Base-by-base conservation (phyloP, 129 eudicot genomes). In the Chrysanthemum seticuspe region DNA sequence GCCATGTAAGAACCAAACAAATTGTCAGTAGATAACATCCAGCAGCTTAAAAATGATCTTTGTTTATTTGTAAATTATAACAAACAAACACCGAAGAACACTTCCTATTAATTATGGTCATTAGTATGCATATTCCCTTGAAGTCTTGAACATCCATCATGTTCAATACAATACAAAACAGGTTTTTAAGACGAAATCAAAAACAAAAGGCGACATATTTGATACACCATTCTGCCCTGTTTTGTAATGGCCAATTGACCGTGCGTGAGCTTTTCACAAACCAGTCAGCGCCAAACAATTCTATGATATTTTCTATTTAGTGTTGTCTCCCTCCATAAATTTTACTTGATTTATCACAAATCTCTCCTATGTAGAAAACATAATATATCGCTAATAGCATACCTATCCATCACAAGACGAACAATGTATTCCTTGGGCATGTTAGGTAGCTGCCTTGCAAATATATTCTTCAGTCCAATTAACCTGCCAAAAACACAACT, bases 401-500 rank as follows among this genome's bases (percentile, higher is more conserved):
- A 87, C 99, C 99, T 90, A 83, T 94, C 99, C 99, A 94, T 94
- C 70, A 94, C 85, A 68, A 94, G 96, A 70, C 99, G 99, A 79
- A 94, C 99, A 81, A 94, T 94, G 86, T 90, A 94, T 76, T 94
- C 99, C 96, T 86, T 94, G 3, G 99, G 99, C 99, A 94, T 94
- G 85, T 94, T 94, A 23, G 99, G 99, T 65, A 94, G 84, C 74
- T 94, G 99, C 75, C 91, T 84, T 58, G 96, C 86, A 86, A 94
- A 90, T 64, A 94, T 90, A 76, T 94, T 90, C 81, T 94, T 94
- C 93, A 94, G 75, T 76, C 99, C 99, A 81, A 94, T 90, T 74
- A 94, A 63, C 99, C 99, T 94, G 84, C 40, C 72, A 62, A 57
- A 70, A 60, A 49, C 66, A 45, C 54, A 64, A 10, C 40, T 49